phyloP scores from a whole-genome alignment of 2,329 filamentous ascomycete genomes.

The Ustulina deusta region DNA sequence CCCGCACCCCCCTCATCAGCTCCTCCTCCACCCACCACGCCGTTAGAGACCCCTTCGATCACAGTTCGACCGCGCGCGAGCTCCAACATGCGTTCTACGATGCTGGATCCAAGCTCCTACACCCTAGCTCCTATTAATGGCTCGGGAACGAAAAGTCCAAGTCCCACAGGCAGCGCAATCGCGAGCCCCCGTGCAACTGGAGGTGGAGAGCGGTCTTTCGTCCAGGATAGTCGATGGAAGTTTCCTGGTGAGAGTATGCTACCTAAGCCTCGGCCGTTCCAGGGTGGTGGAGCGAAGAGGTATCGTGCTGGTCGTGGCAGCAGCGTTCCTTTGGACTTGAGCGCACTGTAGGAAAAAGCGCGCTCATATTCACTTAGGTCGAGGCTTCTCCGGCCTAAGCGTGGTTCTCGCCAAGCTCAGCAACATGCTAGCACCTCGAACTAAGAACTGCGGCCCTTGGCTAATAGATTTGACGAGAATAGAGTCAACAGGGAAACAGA shows the following conservation, averaged over 20 bases:
- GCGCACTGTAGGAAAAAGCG: slow-evolving; percentile 59
- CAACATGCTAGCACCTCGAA: background rate
- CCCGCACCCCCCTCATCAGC: slow-evolving; percentile 58
- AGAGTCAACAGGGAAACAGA: background rate
- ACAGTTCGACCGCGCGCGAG: slow-evolving; percentile 56
- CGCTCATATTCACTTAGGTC: slow-evolving; percentile 26
- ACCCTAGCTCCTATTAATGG: slow-evolving; percentile 75
- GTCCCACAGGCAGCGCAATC: slow-evolving; percentile 55
- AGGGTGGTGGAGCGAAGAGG: slow-evolving; percentile 73
- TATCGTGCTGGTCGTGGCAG: slow-evolving; percentile 94
- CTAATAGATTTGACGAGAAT: background rate
- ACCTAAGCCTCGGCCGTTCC: slow-evolving; percentile 86
- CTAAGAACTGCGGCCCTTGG: background rate
- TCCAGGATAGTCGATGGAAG: slow-evolving; percentile 85
- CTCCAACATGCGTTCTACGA: slow-evolving; percentile 66
- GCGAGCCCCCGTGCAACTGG: slow-evolving; percentile 47
- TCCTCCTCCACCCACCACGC: slow-evolving; percentile 57
- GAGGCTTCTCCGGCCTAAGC: slow-evolving; percentile 20
- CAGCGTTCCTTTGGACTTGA: slow-evolving; percentile 90
- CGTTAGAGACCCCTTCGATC: slow-evolving; percentile 47
- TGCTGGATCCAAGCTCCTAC: slow-evolving; percentile 81
- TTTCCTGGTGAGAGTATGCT: slow-evolving; percentile 86
- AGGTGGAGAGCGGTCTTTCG: slow-evolving; percentile 59
- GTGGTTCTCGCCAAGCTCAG: slow-evolving; percentile 9
- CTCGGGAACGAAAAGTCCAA: slow-evolving; percentile 59